These are phyloP conservation scores for Talaromyces sp. DNA, from an alignment of 2,329 filamentous ascomycete species.

Conservation along the genomic window DNA sequence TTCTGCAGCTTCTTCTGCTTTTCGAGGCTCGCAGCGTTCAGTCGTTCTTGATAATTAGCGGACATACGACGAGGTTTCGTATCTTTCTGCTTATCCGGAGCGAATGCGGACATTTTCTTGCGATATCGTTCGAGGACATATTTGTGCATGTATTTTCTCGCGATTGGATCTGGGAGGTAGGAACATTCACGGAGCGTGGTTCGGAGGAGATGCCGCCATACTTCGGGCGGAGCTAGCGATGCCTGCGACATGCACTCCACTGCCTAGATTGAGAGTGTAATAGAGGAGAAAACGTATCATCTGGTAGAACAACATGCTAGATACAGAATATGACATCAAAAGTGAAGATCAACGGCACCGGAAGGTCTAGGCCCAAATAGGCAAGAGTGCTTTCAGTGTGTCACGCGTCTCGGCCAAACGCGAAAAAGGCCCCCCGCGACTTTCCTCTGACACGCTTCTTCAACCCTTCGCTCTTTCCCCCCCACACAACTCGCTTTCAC, in stretches of 20 bases:
- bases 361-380: slow-evolving; percentile 27
- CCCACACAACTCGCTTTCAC: background rate
- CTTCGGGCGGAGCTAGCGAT: slow-evolving; percentile 25
- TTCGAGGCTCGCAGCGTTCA: slow-evolving; percentile 16
- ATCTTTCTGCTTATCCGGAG: background rate
- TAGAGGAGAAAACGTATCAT: background rate
- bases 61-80: background rate
- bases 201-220: slow-evolving; percentile 51
- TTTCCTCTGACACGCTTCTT: slow-evolving; percentile 17
- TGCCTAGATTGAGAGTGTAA: background rate
- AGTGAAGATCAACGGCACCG: slow-evolving; percentile 17
- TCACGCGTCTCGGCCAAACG: slow-evolving; percentile 15
- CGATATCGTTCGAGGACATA: slow-evolving; percentile 51
- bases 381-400: slow-evolving; percentile 19
- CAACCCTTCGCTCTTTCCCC: background rate
- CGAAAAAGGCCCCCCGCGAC: slow-evolving; percentile 23
- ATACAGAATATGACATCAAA: background rate
- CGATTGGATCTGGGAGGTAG: slow-evolving; percentile 58
- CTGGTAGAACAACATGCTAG: background rate
- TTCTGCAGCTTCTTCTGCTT: slow-evolving; percentile 25
- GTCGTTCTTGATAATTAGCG: background rate
- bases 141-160: slow-evolving; percentile 48
- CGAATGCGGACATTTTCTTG: slow-evolving; percentile 21
- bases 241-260: slow-evolving; percentile 20
- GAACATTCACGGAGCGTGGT: slow-evolving; percentile 56